Evolutionary conservation across 2,329 filamentous ascomycete genomes (phyloP), one percentile per base, ranked within the genome.

Genomic region (Tolypocladium cylindrosporum): DNA sequence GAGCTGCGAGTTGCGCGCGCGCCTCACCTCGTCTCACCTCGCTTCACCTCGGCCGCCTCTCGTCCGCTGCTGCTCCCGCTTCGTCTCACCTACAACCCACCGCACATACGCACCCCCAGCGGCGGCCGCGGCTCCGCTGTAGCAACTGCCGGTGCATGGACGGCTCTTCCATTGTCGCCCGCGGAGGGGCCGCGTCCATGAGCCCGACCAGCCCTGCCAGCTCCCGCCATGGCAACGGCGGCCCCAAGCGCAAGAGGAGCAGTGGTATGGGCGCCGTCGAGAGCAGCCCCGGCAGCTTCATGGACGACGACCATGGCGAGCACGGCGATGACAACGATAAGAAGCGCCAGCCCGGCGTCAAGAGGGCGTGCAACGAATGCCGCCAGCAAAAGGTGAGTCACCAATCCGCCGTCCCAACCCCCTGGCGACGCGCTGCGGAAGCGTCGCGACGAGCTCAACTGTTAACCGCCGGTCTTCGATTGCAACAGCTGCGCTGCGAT

Each of bases 361-460:
- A 93, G 76, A 81, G 90, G 66, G 89, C 89, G 7, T 93, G 89
- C 73, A 92, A 92, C 68, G 89, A 93, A 72, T 93, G 89, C 69
- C 82, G 89, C 61, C 89, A 93, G 74, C 89, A 93, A 73, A 93
- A 93, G 79, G 89, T 90, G 75, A 80, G 77, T 56, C 42, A 56
- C 45, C 11, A 3, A 24, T 10, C 24, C 13, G 4, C 41, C 16
- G 14, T 79, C 69, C 63, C 60, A 16, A 10, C 21, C 21, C 27
- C 51, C 48, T 41, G 16, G 42, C 39, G 21, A 54, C 37, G 34
- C 57, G 51, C 40, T 19, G 24, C 40, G 45, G 14, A 27, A 24
- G 53, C 14, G n/a, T 31, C 42, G 2, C 39, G n/a, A 40, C 24
- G 21, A 36, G 24, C n/a, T 10, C 31, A 10, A 4, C 11, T 36